Base-by-base conservation (phyloP, 495 filamentous ascomycete genomes). In the Aspergillus egyptiacus region DNA sequence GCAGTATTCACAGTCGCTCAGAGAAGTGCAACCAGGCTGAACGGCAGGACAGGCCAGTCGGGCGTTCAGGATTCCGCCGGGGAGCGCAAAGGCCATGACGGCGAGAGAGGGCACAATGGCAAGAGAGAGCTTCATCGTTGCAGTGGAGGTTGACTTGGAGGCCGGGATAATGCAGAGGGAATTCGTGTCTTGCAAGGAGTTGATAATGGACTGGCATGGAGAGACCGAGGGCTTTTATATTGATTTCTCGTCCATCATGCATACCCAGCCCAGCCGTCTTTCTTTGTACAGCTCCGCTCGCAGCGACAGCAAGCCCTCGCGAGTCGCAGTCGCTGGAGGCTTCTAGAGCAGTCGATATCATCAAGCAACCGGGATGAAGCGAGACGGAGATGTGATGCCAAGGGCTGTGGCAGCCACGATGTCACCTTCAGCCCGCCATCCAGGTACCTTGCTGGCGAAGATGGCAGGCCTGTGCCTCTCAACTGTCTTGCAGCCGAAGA, bases 1-100 rank as follows among this genome's bases (percentile, higher is more conserved):
- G 38, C 38, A 41, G 38, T 41, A 41, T 22, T 41, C 38, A 15
- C 38, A 41, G 38, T 24, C 17, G 10, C 38, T 20, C 20, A 41
- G 38, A n/a, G 20, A 24, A 20, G 19, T 41, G 38, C 38, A 41
- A 41, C 38, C 38, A 22, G 38, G 38, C 17, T 41, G 38, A 14
- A 20, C 25, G 3, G 20, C 38, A n/a, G 38, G 38, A 15, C 38
- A 41, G 18, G 38, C 38, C 10, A 41, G 38, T 18, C 20, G 24
- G 38, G 24, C 38, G 20, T 41, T 27, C 10, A 41, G 13, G 11
- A 5, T n/a, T 2, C 4, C 24, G 5, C 19, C 24, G 0, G 38
- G 38, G 38, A 41, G 38, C 1, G 38, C 38, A 22, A 27, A 4
- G 24, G 38, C 18, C 10, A 41, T n/a, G 19, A 6, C 20, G 38